A percentile compares a stretch with the other conserved stretches of the same genome.
Evolutionary conservation across 305 asterid genomes (phyloP).

Genomic region (Rubia balearica): DNA sequence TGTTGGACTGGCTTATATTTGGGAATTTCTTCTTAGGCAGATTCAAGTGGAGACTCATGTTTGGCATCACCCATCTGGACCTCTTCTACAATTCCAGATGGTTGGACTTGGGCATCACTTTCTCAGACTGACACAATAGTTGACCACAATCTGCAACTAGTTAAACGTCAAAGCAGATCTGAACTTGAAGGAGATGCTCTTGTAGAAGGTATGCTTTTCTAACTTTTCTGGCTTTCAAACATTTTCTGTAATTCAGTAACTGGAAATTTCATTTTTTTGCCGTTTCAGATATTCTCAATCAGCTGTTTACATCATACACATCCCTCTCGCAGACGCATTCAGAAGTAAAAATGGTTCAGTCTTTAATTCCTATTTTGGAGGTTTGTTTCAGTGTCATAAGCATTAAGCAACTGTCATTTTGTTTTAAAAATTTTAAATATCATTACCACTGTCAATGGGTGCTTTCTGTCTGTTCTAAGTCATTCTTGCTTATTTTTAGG

Average conservation of each 20-base stretch:
- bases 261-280: slow-evolving; percentile 11
- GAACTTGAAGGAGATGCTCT: slow-evolving; percentile 94
- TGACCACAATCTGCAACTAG: slow-evolving; percentile 34
- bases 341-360: slow-evolving; percentile 82
- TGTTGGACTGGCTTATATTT: slow-evolving; percentile 14
- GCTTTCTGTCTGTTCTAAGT: slow-evolving; percentile 8
- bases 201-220: slow-evolving; percentile 57
- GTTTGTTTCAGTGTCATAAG: slow-evolving; percentile 40
- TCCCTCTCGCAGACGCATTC: slow-evolving; percentile 71
- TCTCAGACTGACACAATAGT: slow-evolving; percentile 40
- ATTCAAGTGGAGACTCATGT: slow-evolving; percentile 32
- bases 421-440: background rate
- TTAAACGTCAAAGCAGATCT: slow-evolving; percentile 70
- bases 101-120: slow-evolving; percentile 66
- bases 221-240: slow-evolving; percentile 11
- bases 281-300: slow-evolving; percentile 75
- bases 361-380: slow-evolving; percentile 97
- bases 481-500: slow-evolving; percentile 40
- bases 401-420: slow-evolving; percentile 1
- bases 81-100: slow-evolving; percentile 76
- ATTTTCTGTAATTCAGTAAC: slow-evolving; percentile 16
- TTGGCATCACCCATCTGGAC: slow-evolving; percentile 51
- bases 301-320: slow-evolving; percentile 47
- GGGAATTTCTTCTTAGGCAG: slow-evolving; percentile 52
- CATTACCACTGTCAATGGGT: background rate